Conservation (phyloP, 768 basidiomycete species). For the Trametes gibbosa region DNA sequence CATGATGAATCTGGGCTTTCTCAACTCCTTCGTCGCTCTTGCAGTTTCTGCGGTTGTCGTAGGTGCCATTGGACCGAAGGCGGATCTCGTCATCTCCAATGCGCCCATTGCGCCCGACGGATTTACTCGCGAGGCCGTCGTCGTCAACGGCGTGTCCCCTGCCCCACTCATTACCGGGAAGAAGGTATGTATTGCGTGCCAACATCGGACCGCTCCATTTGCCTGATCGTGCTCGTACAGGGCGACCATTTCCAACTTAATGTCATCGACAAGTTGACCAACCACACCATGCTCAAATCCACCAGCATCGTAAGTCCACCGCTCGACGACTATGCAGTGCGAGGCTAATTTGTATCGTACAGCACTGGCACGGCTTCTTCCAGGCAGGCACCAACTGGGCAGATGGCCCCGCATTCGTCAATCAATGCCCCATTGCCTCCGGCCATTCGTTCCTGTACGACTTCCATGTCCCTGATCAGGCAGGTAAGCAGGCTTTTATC, state of each 20-base stretch:
- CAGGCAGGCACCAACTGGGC: conserved; percentile 40
- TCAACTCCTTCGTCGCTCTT: background rate
- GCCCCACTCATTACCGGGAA: conserved; percentile 14
- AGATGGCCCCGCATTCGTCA: conserved; percentile 46
- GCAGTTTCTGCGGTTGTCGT: background rate
- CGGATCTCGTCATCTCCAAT: conserved; percentile 6
- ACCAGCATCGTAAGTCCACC: conserved; percentile 4
- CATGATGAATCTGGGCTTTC: background rate
- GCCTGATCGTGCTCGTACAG: conserved; percentile 13
- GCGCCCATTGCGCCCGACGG: conserved; percentile 4
- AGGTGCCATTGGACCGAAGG: background rate
- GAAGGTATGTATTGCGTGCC: background rate
- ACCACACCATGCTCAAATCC: conserved; percentile 2
- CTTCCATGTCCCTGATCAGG: conserved; percentile 26
- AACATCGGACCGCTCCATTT: too few relatives aligned
- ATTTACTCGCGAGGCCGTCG: conserved; percentile 7
- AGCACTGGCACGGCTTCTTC: conserved; percentile 45
- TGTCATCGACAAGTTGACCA: conserved; percentile 12
- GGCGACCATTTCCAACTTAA: conserved; percentile 21
- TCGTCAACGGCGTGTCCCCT: conserved; percentile 10
- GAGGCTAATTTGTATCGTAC: background rate
- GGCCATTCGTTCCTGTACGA: conserved; percentile 38
- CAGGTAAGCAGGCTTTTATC: conserved; percentile 7
- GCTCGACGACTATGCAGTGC: background rate
- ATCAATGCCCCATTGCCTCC: conserved; percentile 32